Evolutionary conservation across 495 filamentous ascomycete genomes (phyloP).

Genomic region (Neurospora terricola): DNA sequence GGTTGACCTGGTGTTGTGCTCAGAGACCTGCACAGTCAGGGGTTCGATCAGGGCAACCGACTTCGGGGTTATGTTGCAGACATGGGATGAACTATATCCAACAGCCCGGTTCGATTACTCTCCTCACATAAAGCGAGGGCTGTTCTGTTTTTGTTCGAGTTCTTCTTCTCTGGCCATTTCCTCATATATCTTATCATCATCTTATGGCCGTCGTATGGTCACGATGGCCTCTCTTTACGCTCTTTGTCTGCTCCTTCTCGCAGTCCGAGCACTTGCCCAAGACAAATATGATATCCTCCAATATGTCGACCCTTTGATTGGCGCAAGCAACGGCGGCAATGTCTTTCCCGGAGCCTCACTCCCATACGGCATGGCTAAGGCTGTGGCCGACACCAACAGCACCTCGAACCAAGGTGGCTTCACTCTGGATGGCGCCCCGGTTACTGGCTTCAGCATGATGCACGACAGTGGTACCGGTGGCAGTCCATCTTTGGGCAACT

Average conservation of each 20-base stretch:
- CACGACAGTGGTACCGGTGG: constrained; percentile 70
- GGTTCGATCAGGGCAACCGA: background rate
- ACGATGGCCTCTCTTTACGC: constrained; percentile 3
- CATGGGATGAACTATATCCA: background rate
- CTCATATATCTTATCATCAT: background rate
- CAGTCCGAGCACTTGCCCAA: constrained; percentile 1
- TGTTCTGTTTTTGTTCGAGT: background rate
- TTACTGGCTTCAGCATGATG: constrained; percentile 58
- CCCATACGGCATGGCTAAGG: constrained; percentile 71
- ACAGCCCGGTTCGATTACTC: background rate
- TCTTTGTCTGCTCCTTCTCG: constrained; percentile 5
- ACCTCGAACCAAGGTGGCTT: constrained; percentile 64
- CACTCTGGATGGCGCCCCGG: constrained; percentile 47
- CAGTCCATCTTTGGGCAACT: constrained; percentile 60
- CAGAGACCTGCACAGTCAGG: background rate
- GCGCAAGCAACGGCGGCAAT: constrained; percentile 54
- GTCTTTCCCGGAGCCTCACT: constrained; percentile 67
- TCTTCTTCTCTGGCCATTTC: background rate
- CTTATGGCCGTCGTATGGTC: background rate
- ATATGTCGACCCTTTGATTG: constrained; percentile 48
- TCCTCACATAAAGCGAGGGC: background rate
- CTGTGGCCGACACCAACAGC: constrained; percentile 58
- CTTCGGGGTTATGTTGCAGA: background rate
- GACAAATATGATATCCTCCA: constrained; percentile 27
- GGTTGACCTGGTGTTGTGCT: background rate